Evolutionary conservation across 768 basidiomycete species (phyloP), one percentile per base, ranked within the genome.

Genomic region (Pleurotus platypus): DNA sequence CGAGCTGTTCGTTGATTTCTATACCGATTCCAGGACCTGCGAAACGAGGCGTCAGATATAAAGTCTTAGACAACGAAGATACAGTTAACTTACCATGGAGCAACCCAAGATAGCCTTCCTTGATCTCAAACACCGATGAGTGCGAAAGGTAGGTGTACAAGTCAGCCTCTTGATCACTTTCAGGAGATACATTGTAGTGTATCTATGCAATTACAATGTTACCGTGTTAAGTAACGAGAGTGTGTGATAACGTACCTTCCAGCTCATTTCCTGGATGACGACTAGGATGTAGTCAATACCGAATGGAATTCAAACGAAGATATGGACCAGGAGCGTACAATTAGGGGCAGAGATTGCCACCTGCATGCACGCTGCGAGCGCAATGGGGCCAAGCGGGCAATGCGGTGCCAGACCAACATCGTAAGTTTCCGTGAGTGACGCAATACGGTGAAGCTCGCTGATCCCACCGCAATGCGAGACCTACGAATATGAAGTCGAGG

Each of bases 331-430:
- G 30, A 27, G 66, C 80, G 61, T 59, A 81, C 86, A 86, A 63
- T 88, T 87, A 2, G 82, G 81, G 8, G 80, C 76, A 20, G 78
- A 71, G 37, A 80, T 73, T 2, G 78, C 86, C 2, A 89, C 77
- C 55, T 88, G 84, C 43, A 89, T 78, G 63, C 83, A 85, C 18
- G 87, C 86, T 4, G 87, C 89, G 20, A 89, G 76, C 0, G 87
- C 85, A 27, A 90, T 81, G 0, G 87, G 89, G 0, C 86, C 86
- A 1, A 87, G 64, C 2, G 88, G 87, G 69, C 86, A 89, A 64
- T 90, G 87, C 4, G 89, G 87, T 0, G 86, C 88, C 51, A 85
- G 65, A 9, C 81, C 87, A 54, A 90, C 82, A 59, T 90, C 89
- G 64, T 89, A 89, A 3, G 80, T 83, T 67, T 87, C 84, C 1